Base-by-base conservation (phyloP, 2,329 filamentous ascomycete species). In the Stagonosporopsis tanaceti region DNA sequence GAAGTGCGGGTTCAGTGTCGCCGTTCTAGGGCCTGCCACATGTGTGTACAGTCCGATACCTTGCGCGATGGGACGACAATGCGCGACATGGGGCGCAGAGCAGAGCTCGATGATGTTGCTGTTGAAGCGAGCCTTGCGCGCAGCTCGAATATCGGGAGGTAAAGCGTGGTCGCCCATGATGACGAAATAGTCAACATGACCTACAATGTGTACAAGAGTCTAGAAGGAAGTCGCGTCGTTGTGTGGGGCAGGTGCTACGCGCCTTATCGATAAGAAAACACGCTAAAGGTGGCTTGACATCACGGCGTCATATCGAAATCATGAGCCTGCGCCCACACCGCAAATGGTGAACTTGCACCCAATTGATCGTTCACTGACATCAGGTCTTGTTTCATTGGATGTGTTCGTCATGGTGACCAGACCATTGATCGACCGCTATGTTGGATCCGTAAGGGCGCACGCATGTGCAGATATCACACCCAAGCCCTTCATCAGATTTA, bases 11-110 rank as follows among this genome's bases (percentile, higher is more conserved):
- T 41, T 48, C 17, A 28, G 42, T 9, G 39, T 9, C 50, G 20
- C 30, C 12, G 32, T 45, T 53, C 45, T 32, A 39, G 61, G 44
- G 12, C 54, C 42, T 28, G 59, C 58, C 6, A 67, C 50, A 28
- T 74, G 70, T 2, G 70, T 73, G 38, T 69, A 75, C 6, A 67
- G 41, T 6, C 70, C 71, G 11, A 70, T 62, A 11, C 71, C 70
- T 53, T 60, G 57, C 9, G 69, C 41, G 4, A 60, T 57, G 2
- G 61, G 57, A 3, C 56, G 51, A 6, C 27, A 42, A 15, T 52
- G 37, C 20, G 20, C 25, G 46, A 5, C 53, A 35, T 8, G 15
- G 11, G 39, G 48, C 20, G 52, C 59, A 38, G 63, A 63, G 34
- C 56, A 59, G 3, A 63, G 22, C 11, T 20, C 39, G 11, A 65